Base-by-base conservation (phyloP, 495 filamentous ascomycete genomes). In the Amniculicola lignicola region DNA sequence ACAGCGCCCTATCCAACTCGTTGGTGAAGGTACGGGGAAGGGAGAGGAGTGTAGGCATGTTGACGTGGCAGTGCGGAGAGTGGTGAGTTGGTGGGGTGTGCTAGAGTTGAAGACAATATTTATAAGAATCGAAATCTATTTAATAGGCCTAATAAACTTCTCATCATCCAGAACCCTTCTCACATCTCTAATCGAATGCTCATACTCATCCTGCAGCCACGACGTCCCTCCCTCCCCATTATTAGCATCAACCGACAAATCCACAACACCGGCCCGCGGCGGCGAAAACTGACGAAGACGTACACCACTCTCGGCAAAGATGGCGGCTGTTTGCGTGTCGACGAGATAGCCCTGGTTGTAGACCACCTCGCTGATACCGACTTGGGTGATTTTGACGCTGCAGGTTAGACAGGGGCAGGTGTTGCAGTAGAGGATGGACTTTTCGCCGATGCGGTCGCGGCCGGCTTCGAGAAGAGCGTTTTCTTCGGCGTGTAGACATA, bases 341-440 rank as follows among this genome's bases (percentile, higher is more conserved):
- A 98, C 95, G 55, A 88, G 89, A 64, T 98, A 98, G 5, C 89
- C 82, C 65, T 93, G 85, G 41, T 81, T 88, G 67, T 94, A 98
- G 23, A 98, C 93, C 22, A 98, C 93, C 74, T 98, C 93, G 19
- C 77, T 82, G 25, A 98, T 95, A 0, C 93, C 93, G 21, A 96
- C 89, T 71, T 98, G 93, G 6, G 87, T 83, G 64, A 98, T 96
- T 70, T 98, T 98, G 72, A 97, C 91, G 59, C 87, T 92, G 69
- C 93, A 98, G n/a, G 93, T 98, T 75, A 97, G 77, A 63, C 93
- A 98, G 11, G 93, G 93, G 64, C 93, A 97, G 15, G 93, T 98
- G 68, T 97, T 88, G 65, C 93, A 96, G 67, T 98, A 98, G 24
- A 98, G 74, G 48, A 86, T 86, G 11, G 87, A 77, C 9, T 85